Percentiles rank a stretch among this genome's conserved stretches.
These are phyloP conservation scores for Arctostaphylos glauca DNA, from an alignment of 148 eudicot species.

Conservation along the genomic window DNA sequence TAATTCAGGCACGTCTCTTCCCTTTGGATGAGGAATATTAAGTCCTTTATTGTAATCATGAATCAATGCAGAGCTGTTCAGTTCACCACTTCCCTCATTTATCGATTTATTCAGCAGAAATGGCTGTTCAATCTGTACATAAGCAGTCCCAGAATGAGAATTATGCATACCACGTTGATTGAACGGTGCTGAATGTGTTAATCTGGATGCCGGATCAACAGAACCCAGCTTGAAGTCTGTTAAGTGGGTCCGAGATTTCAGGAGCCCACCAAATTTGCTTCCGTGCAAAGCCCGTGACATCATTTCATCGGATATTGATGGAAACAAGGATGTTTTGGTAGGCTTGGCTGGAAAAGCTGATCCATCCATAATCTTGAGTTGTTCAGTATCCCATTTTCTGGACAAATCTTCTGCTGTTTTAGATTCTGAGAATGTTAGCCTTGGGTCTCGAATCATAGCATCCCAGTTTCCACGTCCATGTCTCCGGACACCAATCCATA, in stretches of 20 bases:
- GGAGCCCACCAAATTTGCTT: slow-evolving; percentile 46
- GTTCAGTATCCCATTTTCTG: slow-evolving; percentile 83
- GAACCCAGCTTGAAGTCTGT: slow-evolving; percentile 86
- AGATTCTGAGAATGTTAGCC: slow-evolving; percentile 64
- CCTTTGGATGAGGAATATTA: slow-evolving; percentile 31
- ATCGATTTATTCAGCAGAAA: slow-evolving; percentile 40
- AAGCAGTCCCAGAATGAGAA: slow-evolving; percentile 38
- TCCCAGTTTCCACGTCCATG: slow-evolving; percentile 88
- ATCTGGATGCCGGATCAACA: slow-evolving; percentile 43
- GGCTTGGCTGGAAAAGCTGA: slow-evolving; percentile 36
- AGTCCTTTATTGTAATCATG: slow-evolving; percentile 28
- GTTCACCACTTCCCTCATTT: slow-evolving; percentile 27
- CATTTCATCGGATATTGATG: slow-evolving; percentile 75
- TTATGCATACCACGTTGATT: slow-evolving; percentile 30
- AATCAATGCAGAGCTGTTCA: slow-evolving; percentile 26
- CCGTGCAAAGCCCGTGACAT: slow-evolving; percentile 69
- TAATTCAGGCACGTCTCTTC: slow-evolving; percentile 32
- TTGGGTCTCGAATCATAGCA: slow-evolving; percentile 68
- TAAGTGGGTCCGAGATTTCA: slow-evolving; percentile 53
- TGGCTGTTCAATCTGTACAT: slow-evolving; percentile 36
- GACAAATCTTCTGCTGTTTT: slow-evolving; percentile 66
- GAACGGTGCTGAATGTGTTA: slow-evolving; percentile 37
- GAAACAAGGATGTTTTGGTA: slow-evolving; percentile 38
- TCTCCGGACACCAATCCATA: slow-evolving; percentile 98
- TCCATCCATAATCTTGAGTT: slow-evolving; percentile 57